Evolutionary conservation across 2,329 filamentous ascomycete genomes (phyloP).

Genomic region (Stylonectria norvegica): DNA sequence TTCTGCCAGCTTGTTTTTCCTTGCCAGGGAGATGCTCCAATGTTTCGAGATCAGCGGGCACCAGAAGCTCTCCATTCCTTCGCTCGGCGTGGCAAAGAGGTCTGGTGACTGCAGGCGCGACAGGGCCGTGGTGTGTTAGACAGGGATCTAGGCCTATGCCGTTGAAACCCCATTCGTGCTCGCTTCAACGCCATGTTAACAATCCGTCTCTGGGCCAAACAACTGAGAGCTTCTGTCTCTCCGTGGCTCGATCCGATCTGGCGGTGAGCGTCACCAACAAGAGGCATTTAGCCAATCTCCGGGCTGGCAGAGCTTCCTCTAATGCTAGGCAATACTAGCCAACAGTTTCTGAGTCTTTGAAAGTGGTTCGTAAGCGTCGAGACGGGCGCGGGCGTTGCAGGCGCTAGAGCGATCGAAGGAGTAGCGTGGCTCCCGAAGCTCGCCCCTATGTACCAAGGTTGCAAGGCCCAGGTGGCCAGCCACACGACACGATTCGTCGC

Average conservation of each 20-base stretch:
- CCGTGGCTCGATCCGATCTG: conserved; percentile 24
- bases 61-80: conserved; percentile 17
- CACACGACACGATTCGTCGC: no score
- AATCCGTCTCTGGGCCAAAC: conserved; percentile 18
- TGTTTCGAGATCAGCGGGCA: no score
- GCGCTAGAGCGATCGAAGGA: conserved; percentile 12
- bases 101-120: conserved; percentile 28
- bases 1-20: no score
- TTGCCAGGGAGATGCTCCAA: no score
- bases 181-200: conserved; percentile 17
- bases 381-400: no score
- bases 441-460: no score
- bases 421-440: no score
- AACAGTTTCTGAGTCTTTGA: no score
- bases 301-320: conserved; percentile 13
- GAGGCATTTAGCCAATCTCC: no score
- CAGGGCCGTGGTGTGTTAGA: conserved; percentile 26
- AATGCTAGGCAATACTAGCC: conserved; percentile 19
- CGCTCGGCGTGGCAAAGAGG: conserved; percentile 25
- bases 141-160: conserved; percentile 27
- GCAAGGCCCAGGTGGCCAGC: no score
- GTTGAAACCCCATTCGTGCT: conserved; percentile 28
- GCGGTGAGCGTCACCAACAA: conserved; percentile 23
- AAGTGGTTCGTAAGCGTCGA: no score
- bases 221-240: conserved; percentile 20